phyloP scores from a whole-genome alignment of 2,329 filamentous ascomycete species.

The Aspergillus awamori region DNA sequence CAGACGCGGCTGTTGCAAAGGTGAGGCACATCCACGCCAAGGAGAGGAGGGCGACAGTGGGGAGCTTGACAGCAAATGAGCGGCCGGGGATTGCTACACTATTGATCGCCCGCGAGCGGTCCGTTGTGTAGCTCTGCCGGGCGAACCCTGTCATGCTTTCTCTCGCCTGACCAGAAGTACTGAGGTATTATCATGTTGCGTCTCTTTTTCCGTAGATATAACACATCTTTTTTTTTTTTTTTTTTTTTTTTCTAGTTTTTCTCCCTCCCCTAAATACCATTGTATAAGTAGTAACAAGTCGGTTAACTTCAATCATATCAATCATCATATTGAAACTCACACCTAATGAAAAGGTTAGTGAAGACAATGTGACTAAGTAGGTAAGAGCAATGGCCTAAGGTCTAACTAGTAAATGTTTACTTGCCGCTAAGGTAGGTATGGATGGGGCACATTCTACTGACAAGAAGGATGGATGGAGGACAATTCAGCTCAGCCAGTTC shows the following conservation, averaged over 20 bases:
- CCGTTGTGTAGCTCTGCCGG: conserved; percentile 21
- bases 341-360: neutral
- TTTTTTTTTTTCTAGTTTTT: no score
- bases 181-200: neutral
- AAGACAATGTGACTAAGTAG: neutral
- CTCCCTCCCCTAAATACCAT: no score
- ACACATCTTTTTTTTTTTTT: neutral
- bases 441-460: no score
- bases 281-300: neutral
- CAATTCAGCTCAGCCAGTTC: neutral
- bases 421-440: no score
- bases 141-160: conserved; percentile 14
- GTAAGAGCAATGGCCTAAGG: neutral
- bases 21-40: conserved; percentile 14
- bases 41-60: conserved; percentile 14
- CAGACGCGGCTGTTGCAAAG: conserved; percentile 27
- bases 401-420: neutral
- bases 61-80: conserved; percentile 15
- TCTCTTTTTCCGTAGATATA: neutral
- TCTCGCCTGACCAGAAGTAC: conserved; percentile 2
- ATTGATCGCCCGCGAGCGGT: conserved; percentile 25
- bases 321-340: neutral
- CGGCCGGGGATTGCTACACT: conserved; percentile 10
- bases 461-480: neutral
- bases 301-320: neutral